Evolutionary conservation across 2,329 filamentous ascomycete species (phyloP).

Genomic region (Albifimbria verrucaria): DNA sequence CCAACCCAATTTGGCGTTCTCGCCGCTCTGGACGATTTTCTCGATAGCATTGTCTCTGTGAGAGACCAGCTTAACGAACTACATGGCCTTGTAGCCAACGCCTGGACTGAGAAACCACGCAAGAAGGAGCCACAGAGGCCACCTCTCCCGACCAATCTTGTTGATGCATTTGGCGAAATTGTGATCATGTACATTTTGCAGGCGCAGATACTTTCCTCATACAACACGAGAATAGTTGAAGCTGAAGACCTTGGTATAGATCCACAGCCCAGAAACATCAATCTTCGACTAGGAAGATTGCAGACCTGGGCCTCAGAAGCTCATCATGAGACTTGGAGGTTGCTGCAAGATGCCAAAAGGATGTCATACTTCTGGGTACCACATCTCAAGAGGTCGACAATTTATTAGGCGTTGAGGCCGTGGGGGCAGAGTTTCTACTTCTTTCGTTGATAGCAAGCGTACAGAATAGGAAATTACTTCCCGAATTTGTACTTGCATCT

Average conservation of each 20-base stretch:
- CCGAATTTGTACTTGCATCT: background rate
- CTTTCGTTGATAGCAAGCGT: conserved; percentile 2
- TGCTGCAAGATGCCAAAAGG: conserved; percentile 12
- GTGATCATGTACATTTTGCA: conserved; percentile 8
- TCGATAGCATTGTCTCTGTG: background rate
- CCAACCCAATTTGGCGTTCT: background rate
- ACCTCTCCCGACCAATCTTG: conserved; percentile 11
- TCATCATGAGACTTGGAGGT: background rate
- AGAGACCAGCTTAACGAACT: conserved; percentile 4
- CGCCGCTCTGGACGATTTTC: background rate
- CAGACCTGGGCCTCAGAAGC: background rate
- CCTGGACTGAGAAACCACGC: too few relatives aligned
- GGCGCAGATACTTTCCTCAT: conserved; percentile 10
- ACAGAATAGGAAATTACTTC: conserved; percentile 6
- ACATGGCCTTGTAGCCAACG: conserved; percentile 7
- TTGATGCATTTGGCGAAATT: conserved; percentile 14
- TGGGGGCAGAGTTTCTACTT: conserved; percentile 11
- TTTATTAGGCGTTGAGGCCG: conserved; percentile 4
- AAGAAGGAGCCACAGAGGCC: background rate
- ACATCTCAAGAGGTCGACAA: conserved; percentile 7
- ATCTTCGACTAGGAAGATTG: background rate
- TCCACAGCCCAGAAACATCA: background rate
- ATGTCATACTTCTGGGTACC: conserved; percentile 13
- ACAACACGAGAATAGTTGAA: conserved; percentile 2
- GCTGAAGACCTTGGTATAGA: background rate